A percentile compares a stretch with the other conserved stretches of the same genome.
Conservation (phyloP, 2,329 filamentous ascomycete genomes). For the Fusarium xylarioides region DNA sequence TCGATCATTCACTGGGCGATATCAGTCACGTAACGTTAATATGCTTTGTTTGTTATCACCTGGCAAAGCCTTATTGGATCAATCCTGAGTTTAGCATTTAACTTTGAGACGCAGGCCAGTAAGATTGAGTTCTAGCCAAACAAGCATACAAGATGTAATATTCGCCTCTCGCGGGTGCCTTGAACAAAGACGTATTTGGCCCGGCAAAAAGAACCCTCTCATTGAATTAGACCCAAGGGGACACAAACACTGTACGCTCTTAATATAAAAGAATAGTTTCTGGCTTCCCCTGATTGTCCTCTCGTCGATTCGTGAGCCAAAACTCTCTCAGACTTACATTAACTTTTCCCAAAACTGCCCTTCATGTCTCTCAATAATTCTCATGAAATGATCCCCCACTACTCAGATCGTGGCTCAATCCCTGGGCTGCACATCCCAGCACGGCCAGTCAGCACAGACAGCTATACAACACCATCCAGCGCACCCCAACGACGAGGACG, state of each 20-base stretch:
- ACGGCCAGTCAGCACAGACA: neutral
- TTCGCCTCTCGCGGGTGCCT: too few species aligned
- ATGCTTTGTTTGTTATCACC: neutral
- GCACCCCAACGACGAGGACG: neutral
- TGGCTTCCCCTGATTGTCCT: neutral
- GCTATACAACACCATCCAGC: fast-evolving
- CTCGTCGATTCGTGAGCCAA: neutral
- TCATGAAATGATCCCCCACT: fast-evolving
- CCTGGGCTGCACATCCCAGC: neutral
- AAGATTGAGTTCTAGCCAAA: neutral
- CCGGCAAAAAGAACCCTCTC: fast-evolving
- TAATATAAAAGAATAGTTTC: fast-evolving
- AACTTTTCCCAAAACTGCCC: fast-evolving
- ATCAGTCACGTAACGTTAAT: too few species aligned
- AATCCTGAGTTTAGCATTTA: neutral
- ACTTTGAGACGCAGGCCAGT: fast-evolving
- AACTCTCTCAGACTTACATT: fast-evolving
- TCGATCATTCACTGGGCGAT: neutral
- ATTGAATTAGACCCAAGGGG: fast-evolving
- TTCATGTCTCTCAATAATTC: too few species aligned
- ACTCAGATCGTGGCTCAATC: neutral
- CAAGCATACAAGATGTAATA: too few species aligned
- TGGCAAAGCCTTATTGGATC: neutral
- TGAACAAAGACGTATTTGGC: too few species aligned
- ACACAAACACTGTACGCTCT: fast-evolving